Evolutionary conservation across 2,329 filamentous ascomycete genomes (phyloP).

Genomic region (Purpureocillium lavendulum): DNA sequence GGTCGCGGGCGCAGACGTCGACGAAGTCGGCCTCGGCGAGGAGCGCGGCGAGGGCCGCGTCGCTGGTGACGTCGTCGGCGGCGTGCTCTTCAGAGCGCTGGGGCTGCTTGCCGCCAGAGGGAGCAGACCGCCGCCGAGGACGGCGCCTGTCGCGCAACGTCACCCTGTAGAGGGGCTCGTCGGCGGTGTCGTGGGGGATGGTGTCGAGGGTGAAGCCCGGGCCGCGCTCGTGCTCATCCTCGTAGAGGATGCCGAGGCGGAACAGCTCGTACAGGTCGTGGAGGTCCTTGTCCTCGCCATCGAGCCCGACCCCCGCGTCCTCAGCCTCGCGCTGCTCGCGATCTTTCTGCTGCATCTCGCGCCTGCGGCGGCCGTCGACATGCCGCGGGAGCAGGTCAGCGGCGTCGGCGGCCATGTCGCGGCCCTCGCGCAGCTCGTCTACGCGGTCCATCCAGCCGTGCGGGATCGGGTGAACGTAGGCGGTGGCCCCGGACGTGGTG

Average conservation of each 20-base stretch:
- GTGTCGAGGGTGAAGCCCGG: constrained; percentile 1
- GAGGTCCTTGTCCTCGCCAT: background rate
- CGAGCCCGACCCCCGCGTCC: background rate
- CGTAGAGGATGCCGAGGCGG: constrained; percentile 1
- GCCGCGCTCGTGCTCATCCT: constrained; percentile 1
- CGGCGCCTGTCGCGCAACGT: too few relatives aligned
- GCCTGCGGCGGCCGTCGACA: too few relatives aligned
- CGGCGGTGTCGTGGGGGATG: constrained; percentile 1
- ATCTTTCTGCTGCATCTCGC: too few relatives aligned
- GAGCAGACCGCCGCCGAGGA: too few relatives aligned
- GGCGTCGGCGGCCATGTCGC: background rate
- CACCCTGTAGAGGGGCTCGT: background rate
- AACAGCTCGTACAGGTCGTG: background rate
- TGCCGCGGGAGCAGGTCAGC: background rate
- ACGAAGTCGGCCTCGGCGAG: background rate
- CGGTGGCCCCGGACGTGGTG: too few relatives aligned
- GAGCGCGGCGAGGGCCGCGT: background rate
- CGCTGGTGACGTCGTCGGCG: background rate
- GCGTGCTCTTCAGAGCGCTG: too few relatives aligned
- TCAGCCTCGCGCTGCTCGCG: too few relatives aligned
- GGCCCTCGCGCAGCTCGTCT: background rate
- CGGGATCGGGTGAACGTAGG: too few relatives aligned
- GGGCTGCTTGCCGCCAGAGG: too few relatives aligned
- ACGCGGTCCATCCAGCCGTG: background rate
- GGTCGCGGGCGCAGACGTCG: background rate